Conservation (phyloP, 768 basidiomycete genomes). For the Kondoa subrosea region DNA sequence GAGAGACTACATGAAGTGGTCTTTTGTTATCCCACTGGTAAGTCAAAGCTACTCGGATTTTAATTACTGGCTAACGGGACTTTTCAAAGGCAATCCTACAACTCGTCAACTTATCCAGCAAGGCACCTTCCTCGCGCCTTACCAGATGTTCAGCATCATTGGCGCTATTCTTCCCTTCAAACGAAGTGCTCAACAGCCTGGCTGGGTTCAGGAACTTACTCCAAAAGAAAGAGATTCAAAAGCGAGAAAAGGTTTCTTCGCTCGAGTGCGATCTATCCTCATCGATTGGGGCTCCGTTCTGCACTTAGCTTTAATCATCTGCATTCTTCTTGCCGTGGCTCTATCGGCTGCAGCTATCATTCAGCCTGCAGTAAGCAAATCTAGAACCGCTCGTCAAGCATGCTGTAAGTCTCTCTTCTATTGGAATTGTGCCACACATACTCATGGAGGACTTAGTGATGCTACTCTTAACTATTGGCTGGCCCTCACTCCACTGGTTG, state of each 20-base stretch:
- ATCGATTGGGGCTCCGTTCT: constrained; percentile 8
- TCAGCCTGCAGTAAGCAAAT: background rate
- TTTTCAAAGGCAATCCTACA: constrained; percentile 7
- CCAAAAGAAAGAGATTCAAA: constrained; percentile 9
- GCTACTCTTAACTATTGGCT: constrained; percentile 16
- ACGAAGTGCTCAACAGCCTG: background rate
- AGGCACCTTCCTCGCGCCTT: constrained; percentile 16
- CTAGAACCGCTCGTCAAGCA: constrained; percentile 12
- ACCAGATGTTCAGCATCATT: constrained; percentile 12
- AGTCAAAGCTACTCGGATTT: background rate
- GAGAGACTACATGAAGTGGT: constrained; percentile 14
- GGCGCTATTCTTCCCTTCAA: constrained; percentile 11
- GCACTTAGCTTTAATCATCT: constrained; percentile 8
- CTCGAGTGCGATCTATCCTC: constrained; percentile 6
- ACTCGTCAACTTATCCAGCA: constrained; percentile 7
- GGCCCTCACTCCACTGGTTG: constrained; percentile 17
- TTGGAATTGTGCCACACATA: background rate
- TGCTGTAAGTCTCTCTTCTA: constrained; percentile 6
- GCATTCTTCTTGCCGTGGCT: constrained; percentile 10
- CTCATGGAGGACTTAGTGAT: constrained; percentile 9
- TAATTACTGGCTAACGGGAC: background rate
- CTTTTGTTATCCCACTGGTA: constrained; percentile 14
- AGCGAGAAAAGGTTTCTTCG: constrained; percentile 4
- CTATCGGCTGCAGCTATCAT: constrained; percentile 10
- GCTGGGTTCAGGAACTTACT: constrained; percentile 9